Percentiles rank a stretch among this genome's conserved stretches.
Conservation (phyloP, 352 stramenopile genomes). For the Phytophthora gonapodyides region DNA sequence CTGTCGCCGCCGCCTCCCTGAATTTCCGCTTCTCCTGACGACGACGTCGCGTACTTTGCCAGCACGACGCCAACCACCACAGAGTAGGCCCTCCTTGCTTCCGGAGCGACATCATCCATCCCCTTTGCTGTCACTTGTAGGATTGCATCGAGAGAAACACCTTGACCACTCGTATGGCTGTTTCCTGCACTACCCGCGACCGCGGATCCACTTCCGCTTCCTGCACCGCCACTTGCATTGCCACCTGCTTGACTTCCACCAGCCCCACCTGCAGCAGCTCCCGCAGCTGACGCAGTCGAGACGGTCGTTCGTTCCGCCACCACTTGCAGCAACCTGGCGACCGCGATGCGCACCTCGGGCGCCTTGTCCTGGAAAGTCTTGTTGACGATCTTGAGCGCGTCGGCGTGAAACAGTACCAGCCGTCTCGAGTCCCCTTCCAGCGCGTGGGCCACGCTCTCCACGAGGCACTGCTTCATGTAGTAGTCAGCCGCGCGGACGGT, state of each 20-base stretch:
- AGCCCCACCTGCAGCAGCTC: slow-evolving; percentile 14
- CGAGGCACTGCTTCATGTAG: slow-evolving; percentile 78
- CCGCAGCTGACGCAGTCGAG: slow-evolving; percentile 16
- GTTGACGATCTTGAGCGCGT: slow-evolving; percentile 74
- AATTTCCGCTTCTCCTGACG: slow-evolving; percentile 51
- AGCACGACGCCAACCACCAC: slow-evolving; percentile 79
- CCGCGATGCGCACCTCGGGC: slow-evolving; percentile 69
- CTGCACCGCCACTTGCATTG: slow-evolving; percentile 26
- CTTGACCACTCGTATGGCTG: slow-evolving; percentile 20
- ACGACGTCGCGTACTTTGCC: slow-evolving; percentile 68
- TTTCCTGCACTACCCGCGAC: slow-evolving; percentile 20
- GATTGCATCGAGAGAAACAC: slow-evolving; percentile 71
- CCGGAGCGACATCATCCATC: slow-evolving; percentile 73
- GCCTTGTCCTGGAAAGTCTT: slow-evolving; percentile 80
- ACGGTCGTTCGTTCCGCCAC: slow-evolving; percentile 58
- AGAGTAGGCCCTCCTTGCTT: slow-evolving; percentile 62
- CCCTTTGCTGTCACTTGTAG: slow-evolving; percentile 73
- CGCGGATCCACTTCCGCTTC: slow-evolving; percentile 18
- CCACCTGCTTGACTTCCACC: slow-evolving; percentile 20
- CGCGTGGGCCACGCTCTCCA: slow-evolving; percentile 69
- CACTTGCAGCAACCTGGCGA: slow-evolving; percentile 65
- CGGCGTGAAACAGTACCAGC: slow-evolving; percentile 51
- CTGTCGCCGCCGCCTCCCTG: slow-evolving; percentile 28
- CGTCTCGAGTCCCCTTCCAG: slow-evolving; percentile 49
- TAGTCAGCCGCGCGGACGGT: slow-evolving; percentile 68